Conservation (phyloP, 257 asterid species). For the Craterostigma plantagineum region DNA sequence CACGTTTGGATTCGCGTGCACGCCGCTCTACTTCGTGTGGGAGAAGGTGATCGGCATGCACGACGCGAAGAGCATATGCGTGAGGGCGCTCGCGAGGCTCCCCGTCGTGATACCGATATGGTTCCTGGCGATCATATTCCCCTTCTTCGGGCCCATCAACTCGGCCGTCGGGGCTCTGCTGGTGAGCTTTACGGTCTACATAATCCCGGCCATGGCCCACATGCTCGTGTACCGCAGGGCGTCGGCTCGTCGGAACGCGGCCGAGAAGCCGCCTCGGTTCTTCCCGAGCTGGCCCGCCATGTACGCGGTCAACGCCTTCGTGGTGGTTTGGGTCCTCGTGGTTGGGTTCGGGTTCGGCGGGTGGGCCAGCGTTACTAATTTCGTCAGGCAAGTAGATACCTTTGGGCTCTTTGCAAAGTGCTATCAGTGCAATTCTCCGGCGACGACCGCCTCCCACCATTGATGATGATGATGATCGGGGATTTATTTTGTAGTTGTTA, state of each 20-base stretch:
- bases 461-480: too few relatives aligned
- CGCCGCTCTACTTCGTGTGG: constrained; percentile 80
- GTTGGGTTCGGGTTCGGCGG: constrained; percentile 90
- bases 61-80: constrained; percentile 45
- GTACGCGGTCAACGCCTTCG: constrained; percentile 39
- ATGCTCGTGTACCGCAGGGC: constrained; percentile 65
- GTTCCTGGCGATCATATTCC: constrained; percentile 76
- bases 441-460: background rate
- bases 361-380: constrained; percentile 75
- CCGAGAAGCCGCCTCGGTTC: constrained; percentile 72
- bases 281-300: constrained; percentile 70
- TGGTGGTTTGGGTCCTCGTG: constrained; percentile 38
- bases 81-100: constrained; percentile 64
- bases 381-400: constrained; percentile 46
- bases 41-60: constrained; percentile 81
- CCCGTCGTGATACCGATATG: constrained; percentile 79
- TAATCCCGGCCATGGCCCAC: constrained; percentile 71
- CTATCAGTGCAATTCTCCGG: constrained; percentile 59
- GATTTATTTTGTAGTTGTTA: background rate
- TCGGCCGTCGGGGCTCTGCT: constrained; percentile 78
- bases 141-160: constrained; percentile 81
- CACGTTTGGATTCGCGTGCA: constrained; percentile 79
- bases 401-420: constrained; percentile 74
- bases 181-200: constrained; percentile 80
- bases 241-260: constrained; percentile 80